These are phyloP conservation scores for Wickerhamiella hasegawae DNA, from an alignment of 805 yeast species.

Conservation along the genomic window DNA sequence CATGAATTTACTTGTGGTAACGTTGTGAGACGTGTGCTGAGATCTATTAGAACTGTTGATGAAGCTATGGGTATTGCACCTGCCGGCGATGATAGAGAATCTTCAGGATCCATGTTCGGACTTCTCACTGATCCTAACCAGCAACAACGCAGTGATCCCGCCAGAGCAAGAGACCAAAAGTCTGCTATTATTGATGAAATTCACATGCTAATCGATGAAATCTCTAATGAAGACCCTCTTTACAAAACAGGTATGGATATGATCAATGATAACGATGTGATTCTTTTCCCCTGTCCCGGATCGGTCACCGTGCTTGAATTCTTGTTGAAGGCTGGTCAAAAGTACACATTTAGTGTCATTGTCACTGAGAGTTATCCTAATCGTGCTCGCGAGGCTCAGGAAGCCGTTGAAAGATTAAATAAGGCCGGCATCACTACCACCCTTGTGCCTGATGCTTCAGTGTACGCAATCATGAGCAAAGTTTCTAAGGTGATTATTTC, in stretches of 20 bases:
- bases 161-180: slow-evolving; percentile 24
- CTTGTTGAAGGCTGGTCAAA: slow-evolving; percentile 67
- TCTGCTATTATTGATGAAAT: slow-evolving; percentile 84
- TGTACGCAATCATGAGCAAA: slow-evolving; percentile 89
- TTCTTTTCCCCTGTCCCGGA: slow-evolving; percentile 85
- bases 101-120: slow-evolving; percentile 56
- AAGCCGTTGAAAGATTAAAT: slow-evolving; percentile 63
- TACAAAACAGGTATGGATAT: slow-evolving; percentile 83
- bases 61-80: slow-evolving; percentile 24
- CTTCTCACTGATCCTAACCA: slow-evolving; percentile 40
- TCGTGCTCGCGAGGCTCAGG: slow-evolving; percentile 59
- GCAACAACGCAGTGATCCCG: slow-evolving; percentile 12
- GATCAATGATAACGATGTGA: slow-evolving; percentile 65
- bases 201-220: slow-evolving; percentile 82
- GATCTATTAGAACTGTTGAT: slow-evolving; percentile 74
- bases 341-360: slow-evolving; percentile 74
- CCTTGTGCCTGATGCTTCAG: slow-evolving; percentile 82
- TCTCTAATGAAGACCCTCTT: slow-evolving; percentile 76
- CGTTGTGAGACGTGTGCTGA: slow-evolving; percentile 75
- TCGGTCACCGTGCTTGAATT: slow-evolving; percentile 81
- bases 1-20: slow-evolving; percentile 81
- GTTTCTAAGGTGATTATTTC: slow-evolving; percentile 95
- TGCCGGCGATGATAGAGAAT: slow-evolving; percentile 5
- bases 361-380: slow-evolving; percentile 91
- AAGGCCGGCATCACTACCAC: slow-evolving; percentile 80